Base-by-base conservation (phyloP, 768 basidiomycete species). In the Leccinum aurantiacum region DNA sequence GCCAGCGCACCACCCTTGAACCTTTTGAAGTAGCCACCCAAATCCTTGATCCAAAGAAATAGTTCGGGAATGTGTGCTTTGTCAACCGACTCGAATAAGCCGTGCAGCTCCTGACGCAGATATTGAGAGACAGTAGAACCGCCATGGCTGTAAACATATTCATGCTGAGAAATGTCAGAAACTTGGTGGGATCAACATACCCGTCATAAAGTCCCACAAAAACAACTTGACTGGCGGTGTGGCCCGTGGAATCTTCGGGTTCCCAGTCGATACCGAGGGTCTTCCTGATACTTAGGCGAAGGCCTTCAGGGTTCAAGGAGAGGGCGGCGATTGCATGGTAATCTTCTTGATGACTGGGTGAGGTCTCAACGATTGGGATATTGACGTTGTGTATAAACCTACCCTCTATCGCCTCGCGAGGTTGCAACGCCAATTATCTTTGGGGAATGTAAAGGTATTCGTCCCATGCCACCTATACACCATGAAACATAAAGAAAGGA, bases 141-240 rank as follows among this genome's bases (percentile, higher is more conserved):
- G 7, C 95, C 95, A 68, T 97, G 95, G 8, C 92, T 94, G 60
- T n/a, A 29, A n/a, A 38, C 1, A 24, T 24, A n/a, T 58, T 57
- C n/a, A n/a, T 33, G 15, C 59, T 60, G 58, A 3, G 13, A 53
- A 35, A 17, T 14, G 14, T 15, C 13, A 0, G 15, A 27, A 49
- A 49, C 19, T 37, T 19, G 27, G 10, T 8, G 53, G 31, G 31
- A 48, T n/a, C 35, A 31, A 54, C 82, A 58, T 66, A 91, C 91
- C 95, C 95, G 60, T 97, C 95, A 71, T 94, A 97, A 58, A 97
- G 88, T 31, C 94, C 95, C 38, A 93, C 84, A 65, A 91, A 94
- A 6, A 93, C 81, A 7, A 87, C 90, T 72, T 97, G 93, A 29
- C 84, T 76, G 1, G 90, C 81, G 22, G 92, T 76, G 6, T 80